Percentiles rank a stretch among this genome's conserved stretches.
Conservation (phyloP, 1,284 basidiomycete species). For the Ceratobasidium sp. region DNA sequence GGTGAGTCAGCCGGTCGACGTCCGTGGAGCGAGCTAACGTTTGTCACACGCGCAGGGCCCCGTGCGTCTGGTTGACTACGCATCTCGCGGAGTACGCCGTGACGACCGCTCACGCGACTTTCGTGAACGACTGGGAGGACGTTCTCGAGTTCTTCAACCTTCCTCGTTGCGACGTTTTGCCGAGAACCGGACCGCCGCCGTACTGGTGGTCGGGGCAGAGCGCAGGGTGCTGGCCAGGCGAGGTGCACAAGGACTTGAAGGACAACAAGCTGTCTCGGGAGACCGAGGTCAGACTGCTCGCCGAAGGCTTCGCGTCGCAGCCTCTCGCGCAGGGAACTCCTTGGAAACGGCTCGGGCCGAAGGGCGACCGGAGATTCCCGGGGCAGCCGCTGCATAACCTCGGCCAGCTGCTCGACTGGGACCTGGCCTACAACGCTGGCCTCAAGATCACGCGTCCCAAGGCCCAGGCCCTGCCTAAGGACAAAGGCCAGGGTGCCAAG, state of each 20-base stretch:
- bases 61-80: constrained; percentile 4
- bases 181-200: background rate
- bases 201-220: constrained; percentile 15
- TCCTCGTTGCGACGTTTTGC: background rate
- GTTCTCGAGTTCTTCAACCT: constrained; percentile 2
- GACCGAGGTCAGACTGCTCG: background rate
- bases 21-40: background rate
- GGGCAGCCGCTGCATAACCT: constrained; percentile 2
- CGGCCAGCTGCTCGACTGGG: constrained; percentile 4
- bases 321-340: background rate
- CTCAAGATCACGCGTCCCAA: background rate
- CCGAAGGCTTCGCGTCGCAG: background rate
- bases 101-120: background rate
- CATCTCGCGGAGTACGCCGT: constrained; percentile 6
- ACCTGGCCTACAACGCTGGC: background rate
- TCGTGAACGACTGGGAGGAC: constrained; percentile 1
- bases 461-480: too few relatives aligned
- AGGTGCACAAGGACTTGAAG: background rate
- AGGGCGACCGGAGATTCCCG: background rate
- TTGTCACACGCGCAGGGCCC: background rate
- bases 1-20: background rate
- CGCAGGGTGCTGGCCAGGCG: background rate
- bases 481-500: too few relatives aligned
- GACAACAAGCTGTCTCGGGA: background rate
- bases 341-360: background rate